A percentile compares a stretch with the other conserved stretches of the same genome.
phyloP scores from a whole-genome alignment of 2,329 filamentous ascomycete genomes.

The Claviceps lovelessii region DNA sequence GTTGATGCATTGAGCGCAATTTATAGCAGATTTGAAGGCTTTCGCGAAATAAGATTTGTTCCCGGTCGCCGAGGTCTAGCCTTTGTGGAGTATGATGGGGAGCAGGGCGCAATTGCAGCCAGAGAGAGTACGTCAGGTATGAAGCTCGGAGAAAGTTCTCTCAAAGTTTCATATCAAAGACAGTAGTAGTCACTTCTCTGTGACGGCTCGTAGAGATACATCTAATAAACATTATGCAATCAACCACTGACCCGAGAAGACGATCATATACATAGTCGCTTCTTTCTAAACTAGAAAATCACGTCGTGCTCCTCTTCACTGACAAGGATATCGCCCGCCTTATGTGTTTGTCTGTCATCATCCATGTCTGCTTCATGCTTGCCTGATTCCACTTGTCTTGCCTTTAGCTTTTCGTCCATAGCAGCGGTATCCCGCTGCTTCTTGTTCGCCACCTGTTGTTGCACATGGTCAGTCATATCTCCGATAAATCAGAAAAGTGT shows the following conservation, averaged over 20 bases:
- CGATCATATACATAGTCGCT: not conserved
- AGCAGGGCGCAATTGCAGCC: constrained; percentile 77
- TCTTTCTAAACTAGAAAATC: constrained; percentile 49
- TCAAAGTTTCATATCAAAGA: constrained; percentile 94
- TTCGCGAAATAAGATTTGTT: constrained; percentile 82
- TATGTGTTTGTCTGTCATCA: constrained; percentile 24
- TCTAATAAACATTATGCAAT: not conserved
- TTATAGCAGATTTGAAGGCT: constrained; percentile 83
- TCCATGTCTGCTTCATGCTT: constrained; percentile 16
- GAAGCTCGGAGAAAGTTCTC: constrained; percentile 58
- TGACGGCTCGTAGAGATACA: not conserved
- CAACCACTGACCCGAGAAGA: not conserved
- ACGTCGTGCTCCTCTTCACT: constrained; percentile 71
- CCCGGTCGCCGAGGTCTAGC: constrained; percentile 78
- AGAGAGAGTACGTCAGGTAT: constrained; percentile 89
- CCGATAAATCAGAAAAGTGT: not conserved
- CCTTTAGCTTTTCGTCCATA: constrained; percentile 61
- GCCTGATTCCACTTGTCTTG: constrained; percentile 44
- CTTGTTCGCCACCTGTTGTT: constrained; percentile 53
- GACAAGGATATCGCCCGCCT: constrained; percentile 51
- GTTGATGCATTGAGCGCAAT: constrained; percentile 65
- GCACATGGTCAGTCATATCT: not conserved
- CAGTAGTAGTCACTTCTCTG: constrained; percentile 46
- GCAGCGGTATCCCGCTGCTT: constrained; percentile 65
- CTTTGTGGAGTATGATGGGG: constrained; percentile 90